Evolutionary conservation across 371 early-diverging fungal genomes (phyloP), one percentile per base, ranked within the genome.

Genomic region (Mucor ambiguus): DNA sequence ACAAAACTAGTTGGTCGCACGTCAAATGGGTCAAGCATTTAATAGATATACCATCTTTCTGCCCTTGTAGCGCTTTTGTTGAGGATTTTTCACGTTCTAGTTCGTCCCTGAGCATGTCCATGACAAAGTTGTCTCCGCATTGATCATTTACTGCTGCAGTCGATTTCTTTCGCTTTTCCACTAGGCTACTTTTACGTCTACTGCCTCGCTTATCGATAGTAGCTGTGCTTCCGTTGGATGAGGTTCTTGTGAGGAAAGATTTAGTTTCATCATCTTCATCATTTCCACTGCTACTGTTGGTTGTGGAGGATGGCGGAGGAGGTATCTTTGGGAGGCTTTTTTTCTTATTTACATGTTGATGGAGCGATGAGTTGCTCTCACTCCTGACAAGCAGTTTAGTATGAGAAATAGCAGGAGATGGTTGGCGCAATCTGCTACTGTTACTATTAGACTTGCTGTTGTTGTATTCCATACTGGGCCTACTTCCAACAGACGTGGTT

Each of bases 11-110:
- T 33, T 26, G 44, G 55, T 24, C 3, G 29, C 12, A 14, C 14
- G 5, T 24, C 14, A 26, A 4, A 26, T 6, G 12, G 28, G 5
- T 41, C 1, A 52, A 20, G 20, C 3, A n/a, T 20, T 32, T 9
- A 0, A 0, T 7, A 8, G 33, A 9, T 29, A 33, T 62, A 62
- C 82, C 82, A 72, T 79, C 78, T 76, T 82, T 82, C 48, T 82
- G 83, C 14, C 77, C 74, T 56, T 75, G 77, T 24, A 82, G 61
- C 0, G 77, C 74, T 9, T 67, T 68, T 20, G 70, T 52, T n/a
- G 75, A 67, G 4, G 74, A 60, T 20, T 71, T 71, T 58, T 82
- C 79, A 32, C 63, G 71, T 59, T 79, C 72, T 10, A 82, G 60
- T 16, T 74, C 77, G 33, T 75, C 66, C 44, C 69, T 54, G 1